A percentile compares a stretch with the other conserved stretches of the same genome.
phyloP scores from a whole-genome alignment of 2,329 filamentous ascomycete genomes.

The Neoscytalidium dimidiatum region DNA sequence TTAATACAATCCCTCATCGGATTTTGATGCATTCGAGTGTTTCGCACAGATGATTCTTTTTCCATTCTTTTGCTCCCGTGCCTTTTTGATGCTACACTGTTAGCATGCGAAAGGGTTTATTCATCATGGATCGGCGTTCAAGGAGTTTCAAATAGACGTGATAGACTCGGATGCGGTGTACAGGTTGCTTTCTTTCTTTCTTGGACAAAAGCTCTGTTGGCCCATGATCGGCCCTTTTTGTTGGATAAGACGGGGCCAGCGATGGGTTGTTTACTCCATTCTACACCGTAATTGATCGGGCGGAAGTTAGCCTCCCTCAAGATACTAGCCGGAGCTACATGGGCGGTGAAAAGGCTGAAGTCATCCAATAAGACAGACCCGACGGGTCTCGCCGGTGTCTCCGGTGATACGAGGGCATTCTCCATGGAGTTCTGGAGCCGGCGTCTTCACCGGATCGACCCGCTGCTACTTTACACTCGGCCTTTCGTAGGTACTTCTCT shows the following conservation, averaged over 20 bases:
- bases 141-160: neutral
- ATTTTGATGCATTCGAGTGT: neutral
- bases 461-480: neutral
- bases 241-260: neutral
- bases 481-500: no score
- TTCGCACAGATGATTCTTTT: neutral
- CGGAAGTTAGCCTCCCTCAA: neutral
- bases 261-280: neutral
- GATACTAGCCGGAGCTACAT: neutral
- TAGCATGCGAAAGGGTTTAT: neutral
- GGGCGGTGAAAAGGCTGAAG: neutral
- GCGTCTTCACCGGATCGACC: neutral
- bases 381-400: neutral
- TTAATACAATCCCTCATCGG: neutral
- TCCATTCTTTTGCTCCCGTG: neutral
- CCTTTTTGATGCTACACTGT: neutral
- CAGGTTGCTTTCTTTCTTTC: neutral
- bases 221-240: neutral
- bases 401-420: neutral
- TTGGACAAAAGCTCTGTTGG: neutral
- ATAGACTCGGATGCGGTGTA: neutral
- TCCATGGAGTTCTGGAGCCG: neutral
- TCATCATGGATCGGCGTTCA: neutral
- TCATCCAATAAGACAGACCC: neutral
- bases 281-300: slow-evolving; percentile 5